Evolutionary conservation across 2,329 filamentous ascomycete species (phyloP), one percentile per base, ranked within the genome.

Genomic region (Neocucurbitaria cava): DNA sequence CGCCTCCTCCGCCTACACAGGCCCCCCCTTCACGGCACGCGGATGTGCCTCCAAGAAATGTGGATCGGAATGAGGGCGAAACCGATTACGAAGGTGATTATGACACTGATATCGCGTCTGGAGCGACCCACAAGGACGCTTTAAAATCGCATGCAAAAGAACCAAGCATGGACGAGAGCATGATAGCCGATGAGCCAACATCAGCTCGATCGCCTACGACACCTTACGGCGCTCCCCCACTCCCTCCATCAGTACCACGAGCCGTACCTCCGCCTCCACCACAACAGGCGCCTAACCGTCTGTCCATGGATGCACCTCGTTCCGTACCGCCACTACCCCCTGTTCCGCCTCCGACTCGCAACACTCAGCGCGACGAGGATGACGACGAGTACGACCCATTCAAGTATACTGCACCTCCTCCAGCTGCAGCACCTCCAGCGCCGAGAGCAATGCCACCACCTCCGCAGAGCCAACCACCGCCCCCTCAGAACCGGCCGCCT

Each of bases 41-140:
- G 24, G 74, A 77, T 17, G 65, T 59, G 20, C 62, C 68, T 3
- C 54, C 67, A 15, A 67, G 60, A 45, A 69, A 62, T 20, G 78
- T 83, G 36, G 88, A 89, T 13, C 88, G 87, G 23, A 89, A 89
- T 54, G 91, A 90, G 54, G 92, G 96, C 68, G 84, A 92, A 30
- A 96, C 92, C 0, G 94, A 97, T 70, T 98, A 98, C 70, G 95
- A 99, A 72, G 95, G 94, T 6, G 95, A 98, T 71, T 98, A 98
- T 72, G 95, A 98, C 66, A 98, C 95, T 6, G 95, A 98, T 72
- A 98, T 98, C 71, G 93, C 90, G 1, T 91, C 93, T n/a, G 89
- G 91, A 9, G 92, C 87, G n/a, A 91, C 90, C 51, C 92, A 96
- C 76, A 97, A 96, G 76, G 94, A 96, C 77, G 93, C 94, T 0